Evolutionary conservation across 164 flowering plant species (phyloP).

Genomic region (Taxillus chinensis): DNA sequence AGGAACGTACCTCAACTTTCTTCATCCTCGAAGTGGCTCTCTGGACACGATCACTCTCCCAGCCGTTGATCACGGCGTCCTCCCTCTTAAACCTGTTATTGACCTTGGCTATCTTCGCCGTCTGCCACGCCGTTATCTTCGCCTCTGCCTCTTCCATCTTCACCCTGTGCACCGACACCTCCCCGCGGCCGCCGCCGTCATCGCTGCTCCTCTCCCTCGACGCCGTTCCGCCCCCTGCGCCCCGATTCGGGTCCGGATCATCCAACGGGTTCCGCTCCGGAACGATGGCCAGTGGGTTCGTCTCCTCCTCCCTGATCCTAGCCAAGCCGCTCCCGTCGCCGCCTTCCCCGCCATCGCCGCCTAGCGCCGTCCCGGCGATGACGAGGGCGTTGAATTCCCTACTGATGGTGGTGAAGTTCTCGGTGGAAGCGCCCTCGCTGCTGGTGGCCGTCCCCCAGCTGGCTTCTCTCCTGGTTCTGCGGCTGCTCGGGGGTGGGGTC

Average conservation of each 20-base stretch:
- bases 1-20: conserved; percentile 67
- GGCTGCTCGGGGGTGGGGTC: conserved; percentile 16
- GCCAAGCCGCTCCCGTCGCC: conserved; percentile 7
- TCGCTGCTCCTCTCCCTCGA: conserved; percentile 15
- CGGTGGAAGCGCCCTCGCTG: conserved; percentile 23
- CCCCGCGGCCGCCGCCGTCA: background rate
- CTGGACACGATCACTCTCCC: conserved; percentile 72
- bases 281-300: conserved; percentile 37
- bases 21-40: conserved; percentile 77
- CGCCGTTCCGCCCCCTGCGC: conserved; percentile 3
- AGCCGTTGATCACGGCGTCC: conserved; percentile 71
- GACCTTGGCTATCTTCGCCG: conserved; percentile 73
- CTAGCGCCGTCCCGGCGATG: conserved; percentile 26
- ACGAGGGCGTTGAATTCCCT: conserved; percentile 50
- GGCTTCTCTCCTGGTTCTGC: conserved; percentile 21
- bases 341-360: background rate
- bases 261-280: conserved; percentile 12
- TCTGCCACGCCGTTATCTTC: conserved; percentile 92
- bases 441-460: conserved; percentile 30
- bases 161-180: conserved; percentile 52
- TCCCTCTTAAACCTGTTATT: conserved; percentile 89
- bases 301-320: conserved; percentile 23
- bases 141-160: conserved; percentile 86
- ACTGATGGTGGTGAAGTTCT: conserved; percentile 47
- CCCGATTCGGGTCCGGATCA: background rate